phyloP scores from a whole-genome alignment of 768 basidiomycete genomes.

The Boletus vermiculosoides region DNA sequence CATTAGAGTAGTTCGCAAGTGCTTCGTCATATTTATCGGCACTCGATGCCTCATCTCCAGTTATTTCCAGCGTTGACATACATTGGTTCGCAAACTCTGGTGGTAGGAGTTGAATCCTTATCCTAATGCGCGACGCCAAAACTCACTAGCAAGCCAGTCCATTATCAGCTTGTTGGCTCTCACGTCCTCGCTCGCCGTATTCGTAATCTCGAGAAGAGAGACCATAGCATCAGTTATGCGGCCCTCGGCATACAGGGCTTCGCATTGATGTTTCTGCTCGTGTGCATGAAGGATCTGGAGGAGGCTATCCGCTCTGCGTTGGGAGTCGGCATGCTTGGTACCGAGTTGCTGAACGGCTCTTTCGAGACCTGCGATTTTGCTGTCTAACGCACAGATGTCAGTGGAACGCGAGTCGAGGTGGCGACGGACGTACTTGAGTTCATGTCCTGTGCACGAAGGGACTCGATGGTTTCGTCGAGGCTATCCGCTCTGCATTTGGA shows the following conservation, averaged over 20 bases:
- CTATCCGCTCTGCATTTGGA: not conserved
- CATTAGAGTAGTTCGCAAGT: not conserved
- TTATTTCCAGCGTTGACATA: not conserved
- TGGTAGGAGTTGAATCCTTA: not conserved
- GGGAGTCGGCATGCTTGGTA: not conserved
- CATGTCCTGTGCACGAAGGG: no score
- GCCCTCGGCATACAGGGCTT: not conserved
- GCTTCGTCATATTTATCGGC: not conserved
- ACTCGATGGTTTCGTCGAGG: not conserved
- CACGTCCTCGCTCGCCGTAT: no score
- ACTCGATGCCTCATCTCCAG: not conserved
- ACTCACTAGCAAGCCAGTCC: constrained; percentile 3
- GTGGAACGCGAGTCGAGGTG: not conserved
- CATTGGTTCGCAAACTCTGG: constrained; percentile 4
- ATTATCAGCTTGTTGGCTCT: no score
- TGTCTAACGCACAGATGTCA: not conserved
- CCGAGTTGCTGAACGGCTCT: not conserved
- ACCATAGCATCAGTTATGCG: not conserved
- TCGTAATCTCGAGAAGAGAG: not conserved
- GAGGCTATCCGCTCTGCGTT: not conserved
- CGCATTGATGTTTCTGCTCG: not conserved
- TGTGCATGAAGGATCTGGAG: not conserved
- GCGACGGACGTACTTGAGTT: no score
- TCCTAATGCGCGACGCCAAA: not conserved
- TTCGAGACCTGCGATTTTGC: not conserved